These are phyloP conservation scores for Boletus semigastroideus DNA, from an alignment of 1,284 basidiomycete species.

Conservation along the genomic window DNA sequence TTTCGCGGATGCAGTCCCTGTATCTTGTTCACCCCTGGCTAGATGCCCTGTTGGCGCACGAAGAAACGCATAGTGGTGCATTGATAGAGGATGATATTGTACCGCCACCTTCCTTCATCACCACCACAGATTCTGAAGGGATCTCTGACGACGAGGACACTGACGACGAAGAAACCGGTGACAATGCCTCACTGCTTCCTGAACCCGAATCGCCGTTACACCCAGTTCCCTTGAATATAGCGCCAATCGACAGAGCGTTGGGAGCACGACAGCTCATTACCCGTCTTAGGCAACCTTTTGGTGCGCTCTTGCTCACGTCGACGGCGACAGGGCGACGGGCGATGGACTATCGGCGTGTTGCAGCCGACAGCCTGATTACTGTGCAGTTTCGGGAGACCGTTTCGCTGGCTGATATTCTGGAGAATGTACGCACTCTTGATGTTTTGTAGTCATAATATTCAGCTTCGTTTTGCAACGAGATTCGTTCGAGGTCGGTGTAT, in stretches of 20 bases:
- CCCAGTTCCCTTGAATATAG: neutral
- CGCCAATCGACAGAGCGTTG: neutral
- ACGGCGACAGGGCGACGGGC: neutral
- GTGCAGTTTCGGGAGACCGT: neutral
- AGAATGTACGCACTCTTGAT: neutral
- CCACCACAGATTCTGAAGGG: neutral
- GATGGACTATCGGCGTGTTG: neutral
- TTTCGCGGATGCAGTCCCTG: neutral
- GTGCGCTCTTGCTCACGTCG: neutral
- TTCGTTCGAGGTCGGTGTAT: no score
- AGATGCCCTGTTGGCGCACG: no score
- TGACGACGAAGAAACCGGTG: neutral
- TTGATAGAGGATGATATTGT: neutral
- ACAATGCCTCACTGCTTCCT: neutral
- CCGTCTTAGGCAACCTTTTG: neutral
- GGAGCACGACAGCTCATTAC: neutral
- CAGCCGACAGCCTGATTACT: neutral
- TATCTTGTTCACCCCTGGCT: no score
- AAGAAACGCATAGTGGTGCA: neutral
- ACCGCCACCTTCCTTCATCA: neutral
- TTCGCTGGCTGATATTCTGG: neutral
- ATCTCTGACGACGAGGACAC: neutral
- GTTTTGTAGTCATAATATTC: neutral
- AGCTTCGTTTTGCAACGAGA: no score
- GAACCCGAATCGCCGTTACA: neutral